Percentiles rank a stretch among this genome's conserved stretches.
phyloP scores from a whole-genome alignment of 805 yeast genomes.

The Starmera dryadoides region DNA sequence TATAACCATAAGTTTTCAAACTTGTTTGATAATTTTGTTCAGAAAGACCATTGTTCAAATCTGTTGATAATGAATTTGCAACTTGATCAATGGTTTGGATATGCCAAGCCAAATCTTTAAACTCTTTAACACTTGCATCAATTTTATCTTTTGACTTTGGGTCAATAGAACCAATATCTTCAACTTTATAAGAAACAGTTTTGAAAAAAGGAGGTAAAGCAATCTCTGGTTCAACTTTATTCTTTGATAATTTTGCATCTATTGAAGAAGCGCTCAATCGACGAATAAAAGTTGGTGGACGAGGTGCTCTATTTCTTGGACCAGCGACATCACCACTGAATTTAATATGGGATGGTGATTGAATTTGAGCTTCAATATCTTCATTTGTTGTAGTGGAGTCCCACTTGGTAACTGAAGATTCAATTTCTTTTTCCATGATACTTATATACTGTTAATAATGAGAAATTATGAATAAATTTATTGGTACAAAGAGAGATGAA shows the following conservation, averaged over 20 bases:
- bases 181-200: constrained; percentile 30
- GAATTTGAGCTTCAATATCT: not conserved
- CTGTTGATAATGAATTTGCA: constrained; percentile 18
- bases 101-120: constrained; percentile 15
- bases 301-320: not conserved
- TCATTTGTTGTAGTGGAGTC: not conserved
- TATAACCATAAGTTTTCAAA: constrained; percentile 23
- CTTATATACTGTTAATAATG: too few relatives aligned
- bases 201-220: constrained; percentile 31
- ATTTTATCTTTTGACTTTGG: constrained; percentile 4
- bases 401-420: not conserved
- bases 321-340: not conserved
- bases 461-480: too few relatives aligned
- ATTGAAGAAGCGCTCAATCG: not conserved
- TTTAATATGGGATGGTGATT: not conserved
- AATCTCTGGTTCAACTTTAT: constrained; percentile 19
- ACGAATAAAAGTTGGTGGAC: not conserved
- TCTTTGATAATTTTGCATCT: constrained; percentile 2
- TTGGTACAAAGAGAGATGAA: too few relatives aligned
- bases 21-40: constrained; percentile 3
- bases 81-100: constrained; percentile 19
- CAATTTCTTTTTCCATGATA: too few relatives aligned
- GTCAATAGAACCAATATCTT: constrained; percentile 10
- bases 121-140: constrained; percentile 14
- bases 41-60: constrained; percentile 19